Base-by-base conservation (phyloP, 2,329 filamentous ascomycete species). In the Tolypocladium endophyticum region DNA sequence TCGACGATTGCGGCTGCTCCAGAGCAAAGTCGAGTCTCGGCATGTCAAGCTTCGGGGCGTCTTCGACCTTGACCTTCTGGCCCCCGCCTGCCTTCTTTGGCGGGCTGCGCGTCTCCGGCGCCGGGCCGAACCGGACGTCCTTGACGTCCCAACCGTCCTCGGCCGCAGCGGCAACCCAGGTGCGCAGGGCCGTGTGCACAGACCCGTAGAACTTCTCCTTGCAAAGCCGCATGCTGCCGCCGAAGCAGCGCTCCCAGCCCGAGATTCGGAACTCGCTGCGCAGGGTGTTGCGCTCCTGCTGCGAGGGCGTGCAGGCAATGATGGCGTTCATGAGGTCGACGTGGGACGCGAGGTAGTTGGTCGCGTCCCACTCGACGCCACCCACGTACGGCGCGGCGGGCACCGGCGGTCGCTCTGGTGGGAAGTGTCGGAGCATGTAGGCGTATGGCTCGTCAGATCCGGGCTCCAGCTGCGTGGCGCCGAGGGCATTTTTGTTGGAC, bases 311-410 rank as follows among this genome's bases (percentile, higher is more conserved):
- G 61, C 88, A 93, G 0, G 93, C 90, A 60, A 97, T 77, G 60
- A 97, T 85, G 36, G 91, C 93, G 69, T 97, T 99, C 67, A 97
- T 76, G 14, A 99, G 85, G 69, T 97, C 94, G 12, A 99, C 81
- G 69, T 99, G 93, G 0, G 89, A 90, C 23, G 93, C 91, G 14
- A 97, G 81, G 71, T 97, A 97, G 73, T 96, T 97, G 12, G 94
- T 97, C 3, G 94, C 94, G 71, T 97, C 94, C 94, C 94, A 97
- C 74, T 99, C 94, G 12, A 97, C 94, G 58, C 94, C 93, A 56
- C 94, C 94, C 50, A 97, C 92, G 70, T 97, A 97, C 0, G 93
- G 93, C 6, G 93, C 93, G 20, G 94, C 93, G 33, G 93, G 91
- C 0, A 97, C 92, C 0, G 94, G 94, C 4, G 92, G 89, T 0